A percentile compares a stretch with the other conserved stretches of the same genome.
These are phyloP conservation scores for Ambrosiella cleistominuta DNA, from an alignment of 2,329 filamentous ascomycete species.

Conservation along the genomic window DNA sequence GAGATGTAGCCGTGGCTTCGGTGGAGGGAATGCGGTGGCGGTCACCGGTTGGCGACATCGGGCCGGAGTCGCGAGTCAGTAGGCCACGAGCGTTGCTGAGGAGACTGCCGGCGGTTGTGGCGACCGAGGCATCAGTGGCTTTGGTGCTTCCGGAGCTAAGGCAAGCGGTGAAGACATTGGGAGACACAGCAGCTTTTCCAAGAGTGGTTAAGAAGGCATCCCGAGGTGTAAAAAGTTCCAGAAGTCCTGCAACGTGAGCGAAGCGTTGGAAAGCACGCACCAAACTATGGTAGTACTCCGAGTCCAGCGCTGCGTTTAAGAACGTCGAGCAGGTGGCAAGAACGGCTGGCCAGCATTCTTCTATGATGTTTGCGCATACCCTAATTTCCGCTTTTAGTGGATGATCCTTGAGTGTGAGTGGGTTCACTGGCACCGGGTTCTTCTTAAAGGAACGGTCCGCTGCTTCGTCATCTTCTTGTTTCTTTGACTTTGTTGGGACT, in stretches of 20 bases:
- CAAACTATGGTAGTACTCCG: slow-evolving; percentile 81
- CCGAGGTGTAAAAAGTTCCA: slow-evolving; percentile 68
- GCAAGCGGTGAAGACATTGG: slow-evolving; percentile 51
- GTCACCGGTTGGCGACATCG: slow-evolving; percentile 38
- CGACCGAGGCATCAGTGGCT: slow-evolving; percentile 16
- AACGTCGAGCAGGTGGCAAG: slow-evolving; percentile 92
- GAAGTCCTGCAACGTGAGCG: slow-evolving; percentile 78
- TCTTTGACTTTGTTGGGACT: slow-evolving; percentile 50
- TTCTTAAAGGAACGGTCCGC: slow-evolving; percentile 45
- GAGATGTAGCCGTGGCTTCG: slow-evolving; percentile 34
- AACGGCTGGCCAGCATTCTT: slow-evolving; percentile 88
- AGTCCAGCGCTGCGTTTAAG: slow-evolving; percentile 75
- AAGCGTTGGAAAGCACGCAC: slow-evolving; percentile 91
- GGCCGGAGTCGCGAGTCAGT: slow-evolving; percentile 54
- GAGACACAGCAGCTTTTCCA: slow-evolving; percentile 80
- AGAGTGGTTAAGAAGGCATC: slow-evolving; percentile 91
- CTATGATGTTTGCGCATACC: slow-evolving; percentile 65
- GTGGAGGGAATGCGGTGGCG: slow-evolving; percentile 41
- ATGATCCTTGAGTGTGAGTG: slow-evolving; percentile 57
- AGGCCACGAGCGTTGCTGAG: slow-evolving; percentile 55
- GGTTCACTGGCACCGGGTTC: slow-evolving; percentile 68
- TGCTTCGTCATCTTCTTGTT: slow-evolving; percentile 19
- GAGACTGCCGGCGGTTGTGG: slow-evolving; percentile 31
- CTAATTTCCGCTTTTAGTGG: slow-evolving; percentile 53
- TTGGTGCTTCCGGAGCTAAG: slow-evolving; percentile 31